Evolutionary conservation across 805 yeast genomes (phyloP), one percentile per base, ranked within the genome.

Genomic region (Millerozyma miso): DNA sequence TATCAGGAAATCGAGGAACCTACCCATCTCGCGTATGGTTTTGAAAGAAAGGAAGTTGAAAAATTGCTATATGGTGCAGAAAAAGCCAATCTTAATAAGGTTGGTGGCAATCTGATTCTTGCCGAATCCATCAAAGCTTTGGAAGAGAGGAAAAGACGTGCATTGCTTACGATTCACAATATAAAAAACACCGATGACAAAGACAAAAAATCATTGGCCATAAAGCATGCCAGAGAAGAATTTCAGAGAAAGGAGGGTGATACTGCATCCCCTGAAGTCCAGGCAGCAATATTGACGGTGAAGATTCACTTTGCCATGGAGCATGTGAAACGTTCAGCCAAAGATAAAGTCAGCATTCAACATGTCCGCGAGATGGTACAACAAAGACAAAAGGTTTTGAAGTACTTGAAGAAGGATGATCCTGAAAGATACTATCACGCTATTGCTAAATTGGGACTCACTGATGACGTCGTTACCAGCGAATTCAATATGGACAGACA

Each of bases 261-360:
- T 61, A 87, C 97, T 1, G 97, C 96, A 2, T 87, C 96, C 1
- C 81, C 95, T 41, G 98, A 91, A 66, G 97, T 90, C 19, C 97
- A 90, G 65, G 97, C 98, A 2, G 98, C 97, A 2, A 76, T 87
- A 19, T 68, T 83, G 68, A 88, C 98, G 0, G 83, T 88, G 38
- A 79, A 79, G 55, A 88, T 93, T 52, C 86, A 84, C 51, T 81
- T 79, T 50, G 71, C 87, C 48, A 87, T 87, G 69, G 76, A 79
- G 35, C 97, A 90, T 58, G 75, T 85, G 43, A 61, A 60, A 42
- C 73, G 77, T 39, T 73, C 81, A 58, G 83, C 80, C 51, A 85
- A 89, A 60, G 98, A 91, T 66, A 70, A 76, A 52, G 71, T 74
- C 34, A 82, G 82, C 52, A 80, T 81, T 43, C 82, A 93, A 56